Base-by-base conservation (phyloP, 345 rosid genomes). In the Pistacia atlantica region DNA sequence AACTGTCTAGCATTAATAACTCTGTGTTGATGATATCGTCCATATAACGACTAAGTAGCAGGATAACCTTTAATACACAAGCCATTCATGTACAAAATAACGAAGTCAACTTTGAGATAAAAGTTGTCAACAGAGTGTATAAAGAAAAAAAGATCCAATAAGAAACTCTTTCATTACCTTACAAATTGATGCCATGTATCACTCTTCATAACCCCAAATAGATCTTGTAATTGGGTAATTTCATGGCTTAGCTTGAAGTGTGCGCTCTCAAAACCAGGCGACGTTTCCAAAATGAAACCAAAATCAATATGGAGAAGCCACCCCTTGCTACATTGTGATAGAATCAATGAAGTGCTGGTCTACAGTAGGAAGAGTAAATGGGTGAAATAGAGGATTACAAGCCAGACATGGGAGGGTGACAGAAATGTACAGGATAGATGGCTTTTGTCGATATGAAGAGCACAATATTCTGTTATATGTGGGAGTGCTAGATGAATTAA, bases 241-340 rank as follows among this genome's bases (percentile, higher is more conserved):
- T 97, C 99, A 67, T 97, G 99, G 87, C 98, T 97, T 86, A 97
- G 85, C 83, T 97, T 97, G 86, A 97, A 97, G 84, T 97, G 97
- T 33, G 97, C 99, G 79, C 92, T 97, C 85, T 97, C 99, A 42
- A 97, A 97, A 52, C 95, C 87, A 8, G 99, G 97, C 8, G 98
- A 97, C 13, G 87, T 97, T 86, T 92, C 99, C 78, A 97, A 86
- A 63, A 94, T 94, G 84, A 97, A 97, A 78, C 99, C 98, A 69
- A 97, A 97, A 84, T 97, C 99, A 61, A 94, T 94, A 79, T 97
- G 99, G 55, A 97, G 98, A 65, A 97, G 99, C 84, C 96, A 87
- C 75, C 99, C 98, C 71, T 20, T 72, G 46, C 99, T 97, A 90
- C 84, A 86, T 52, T 65, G 25, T 25, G 25, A 25, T 25, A 25